Base-by-base conservation (phyloP, 2,329 filamentous ascomycete species). In the Lachnum nothofagi region DNA sequence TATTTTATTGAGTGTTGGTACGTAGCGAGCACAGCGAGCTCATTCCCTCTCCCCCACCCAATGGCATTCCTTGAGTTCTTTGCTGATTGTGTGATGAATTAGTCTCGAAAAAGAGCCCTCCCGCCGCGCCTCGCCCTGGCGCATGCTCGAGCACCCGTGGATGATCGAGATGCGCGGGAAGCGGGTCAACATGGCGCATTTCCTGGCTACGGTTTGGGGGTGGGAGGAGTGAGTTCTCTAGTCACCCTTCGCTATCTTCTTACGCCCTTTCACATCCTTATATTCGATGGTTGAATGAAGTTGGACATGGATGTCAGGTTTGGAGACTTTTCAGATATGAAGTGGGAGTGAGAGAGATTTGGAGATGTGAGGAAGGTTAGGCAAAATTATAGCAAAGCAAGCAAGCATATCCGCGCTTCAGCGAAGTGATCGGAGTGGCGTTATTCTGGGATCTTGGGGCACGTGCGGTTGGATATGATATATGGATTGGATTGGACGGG, bases 1-100 rank as follows among this genome's bases (percentile, higher is more conserved):
- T 96, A 96, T 68, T 98, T 98, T 63, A 96, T 98, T 62, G 91
- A 96, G 72, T 96, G 91, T 80, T 97, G 93, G 91, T 97, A 80
- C 66, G 88, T 83, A 47, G 25, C 25, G 25, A 29, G 25, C 25
- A n/a, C n/a, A n/a, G n/a, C n/a, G n/a, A n/a, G n/a, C n/a, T n/a
- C n/a, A n/a, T n/a, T n/a, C n/a, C n/a, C n/a, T n/a, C n/a, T n/a
- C n/a, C n/a, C n/a, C n/a, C n/a, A n/a, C n/a, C n/a, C n/a, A n/a
- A n/a, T n/a, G n/a, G n/a, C n/a, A n/a, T n/a, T n/a, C n/a, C n/a
- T n/a, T n/a, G n/a, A n/a, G n/a, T n/a, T n/a, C n/a, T n/a, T n/a
- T n/a, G n/a, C n/a, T n/a, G n/a, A n/a, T n/a, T n/a, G n/a, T n/a
- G n/a, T n/a, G n/a, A n/a, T n/a, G n/a, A n/a, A n/a, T n/a, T n/a